These are phyloP conservation scores for Diaporthe velutina DNA, from an alignment of 2,329 filamentous ascomycete genomes.

Conservation along the genomic window DNA sequence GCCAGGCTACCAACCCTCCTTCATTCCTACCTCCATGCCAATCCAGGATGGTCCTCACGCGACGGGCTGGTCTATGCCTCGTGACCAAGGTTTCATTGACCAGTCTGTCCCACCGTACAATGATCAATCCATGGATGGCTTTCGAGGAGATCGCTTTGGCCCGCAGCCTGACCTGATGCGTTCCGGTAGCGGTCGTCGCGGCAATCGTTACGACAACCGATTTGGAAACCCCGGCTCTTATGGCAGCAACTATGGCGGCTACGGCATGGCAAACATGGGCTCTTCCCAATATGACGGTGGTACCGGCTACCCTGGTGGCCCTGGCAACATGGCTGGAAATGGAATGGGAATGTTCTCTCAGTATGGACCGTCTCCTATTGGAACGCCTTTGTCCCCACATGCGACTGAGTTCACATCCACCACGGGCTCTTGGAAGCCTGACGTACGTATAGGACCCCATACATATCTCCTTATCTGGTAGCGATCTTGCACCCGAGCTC, in stretches of 20 bases:
- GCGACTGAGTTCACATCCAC: constrained; percentile 79
- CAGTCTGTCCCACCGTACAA: constrained; percentile 49
- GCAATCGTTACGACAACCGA: constrained; percentile 60
- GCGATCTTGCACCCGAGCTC: constrained; percentile 2
- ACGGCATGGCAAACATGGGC: constrained; percentile 47
- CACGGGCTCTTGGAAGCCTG: constrained; percentile 65
- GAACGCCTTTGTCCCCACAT: constrained; percentile 78
- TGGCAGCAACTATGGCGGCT: constrained; percentile 52
- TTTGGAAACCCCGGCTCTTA: constrained; percentile 48
- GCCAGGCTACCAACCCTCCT: constrained; percentile 50
- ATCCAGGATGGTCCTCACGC: constrained; percentile 52
- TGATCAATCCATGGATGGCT: constrained; percentile 53
- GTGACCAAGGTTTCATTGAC: constrained; percentile 57
- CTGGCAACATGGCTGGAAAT: constrained; percentile 50
- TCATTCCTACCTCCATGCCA: constrained; percentile 45
- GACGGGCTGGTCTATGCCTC: constrained; percentile 62
- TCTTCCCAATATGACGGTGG: constrained; percentile 46
- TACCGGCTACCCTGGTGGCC: constrained; percentile 42
- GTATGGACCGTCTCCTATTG: constrained; percentile 69
- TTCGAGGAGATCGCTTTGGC: constrained; percentile 60
- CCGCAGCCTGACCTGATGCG: constrained; percentile 64
- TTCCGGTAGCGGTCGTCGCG: constrained; percentile 57
- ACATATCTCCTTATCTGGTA: constrained; percentile 1
- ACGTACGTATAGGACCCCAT: constrained; percentile 55
- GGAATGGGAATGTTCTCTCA: constrained; percentile 59